A percentile compares a stretch with the other conserved stretches of the same genome.
Conservation (phyloP, 2,329 filamentous ascomycete genomes). For the Phyllosticta citribraziliensis region DNA sequence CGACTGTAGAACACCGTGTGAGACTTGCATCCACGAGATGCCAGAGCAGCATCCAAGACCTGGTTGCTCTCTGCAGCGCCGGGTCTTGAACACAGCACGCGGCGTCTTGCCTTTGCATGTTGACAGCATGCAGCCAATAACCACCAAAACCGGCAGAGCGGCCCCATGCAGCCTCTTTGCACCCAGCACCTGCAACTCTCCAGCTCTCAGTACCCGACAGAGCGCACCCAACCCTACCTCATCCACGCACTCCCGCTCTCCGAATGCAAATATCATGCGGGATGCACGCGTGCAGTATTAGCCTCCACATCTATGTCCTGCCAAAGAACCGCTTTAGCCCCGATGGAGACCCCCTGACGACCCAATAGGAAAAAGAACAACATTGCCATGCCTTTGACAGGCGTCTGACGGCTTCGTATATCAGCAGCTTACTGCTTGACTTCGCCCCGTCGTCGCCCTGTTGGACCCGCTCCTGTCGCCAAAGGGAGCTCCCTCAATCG, state of each 20-base stretch:
- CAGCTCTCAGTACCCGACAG: not conserved
- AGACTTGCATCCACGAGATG: not conserved
- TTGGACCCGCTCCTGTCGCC: not conserved
- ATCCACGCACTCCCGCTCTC: not conserved
- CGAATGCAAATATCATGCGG: not conserved
- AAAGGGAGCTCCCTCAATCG: not conserved
- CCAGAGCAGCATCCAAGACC: not conserved
- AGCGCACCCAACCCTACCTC: not conserved
- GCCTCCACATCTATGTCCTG: not conserved
- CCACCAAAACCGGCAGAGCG: not conserved
- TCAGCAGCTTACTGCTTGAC: not conserved
- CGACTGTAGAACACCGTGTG: not conserved
- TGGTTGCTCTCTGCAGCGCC: not conserved
- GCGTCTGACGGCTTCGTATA: not conserved
- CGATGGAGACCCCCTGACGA: not conserved
- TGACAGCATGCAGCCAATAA: not conserved
- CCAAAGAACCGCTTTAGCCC: not conserved
- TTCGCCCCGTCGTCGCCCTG: not conserved
- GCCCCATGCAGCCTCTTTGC: not conserved
- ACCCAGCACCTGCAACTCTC: not conserved
- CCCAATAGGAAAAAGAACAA: not conserved
- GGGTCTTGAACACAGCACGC: not conserved
- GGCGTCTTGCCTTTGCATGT: not conserved
- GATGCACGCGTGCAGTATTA: not conserved
- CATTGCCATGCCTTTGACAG: not conserved